Evolutionary conservation across 805 yeast genomes (phyloP), one percentile per base, ranked within the genome.

Genomic region (Brettanomyces nanus): DNA sequence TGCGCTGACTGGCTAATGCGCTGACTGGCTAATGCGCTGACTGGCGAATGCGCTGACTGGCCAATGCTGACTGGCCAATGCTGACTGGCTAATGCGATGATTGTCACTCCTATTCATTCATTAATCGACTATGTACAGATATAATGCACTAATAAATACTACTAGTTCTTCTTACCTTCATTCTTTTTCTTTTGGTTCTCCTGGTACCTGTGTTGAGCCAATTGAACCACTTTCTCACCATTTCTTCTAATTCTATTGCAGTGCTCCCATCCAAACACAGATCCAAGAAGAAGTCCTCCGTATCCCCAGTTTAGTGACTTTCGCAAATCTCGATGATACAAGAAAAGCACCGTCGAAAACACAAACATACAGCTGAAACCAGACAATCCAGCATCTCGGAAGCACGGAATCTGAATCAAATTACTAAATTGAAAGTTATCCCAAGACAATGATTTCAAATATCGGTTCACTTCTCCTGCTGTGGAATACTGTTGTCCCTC

Each of bases 231-330:
- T 43, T 73, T 71, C 54, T 76, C 69, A 38, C 83, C 76, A 45
- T 75, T 72, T 51, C 80, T 68, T 56, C 95, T 69, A 33, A 75
- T 69, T 35, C 76, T 67, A 41, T 95, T 69, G 58, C 97, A 89
- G 59, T 86, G 95, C 55, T 89, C 96, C 95, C 95, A 89, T 1
- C 95, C 85, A 20, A 84, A 77, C 0, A 84, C 69, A 32, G 85
- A 77, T 1, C 96, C 96, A 17, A 86, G 55, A 39, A 84, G 59
- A 45, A 86, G 74, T 3, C 92, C 95, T 28, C 83, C 82, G 36
- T 84, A 67, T 7, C 80, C 80, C 95, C 96, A 89, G 53, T 89
- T 85, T 13, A 75, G 66, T 1, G 94, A 78, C 43, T 71, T 71
- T 7, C 63, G 55, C 0, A 80, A 69, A 35, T 75, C 73, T 50